Conservation (phyloP, 176 grass and related monocot genomes). For the Lolium rigidum region DNA sequence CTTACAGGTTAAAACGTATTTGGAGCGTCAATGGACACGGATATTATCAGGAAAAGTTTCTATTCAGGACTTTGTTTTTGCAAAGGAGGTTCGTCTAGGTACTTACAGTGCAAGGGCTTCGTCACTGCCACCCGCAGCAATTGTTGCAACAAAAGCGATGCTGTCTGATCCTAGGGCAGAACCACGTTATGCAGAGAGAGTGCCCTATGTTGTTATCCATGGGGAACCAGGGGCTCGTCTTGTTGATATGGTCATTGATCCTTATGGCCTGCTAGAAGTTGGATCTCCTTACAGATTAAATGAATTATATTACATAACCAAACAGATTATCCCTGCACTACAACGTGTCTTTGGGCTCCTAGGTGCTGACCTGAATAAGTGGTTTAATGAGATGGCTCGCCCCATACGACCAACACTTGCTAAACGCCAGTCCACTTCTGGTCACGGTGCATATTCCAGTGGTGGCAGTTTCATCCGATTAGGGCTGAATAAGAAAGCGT, state of each 20-base stretch:
- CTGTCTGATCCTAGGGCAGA: conserved; percentile 76
- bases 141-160: conserved; percentile 89
- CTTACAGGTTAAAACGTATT: conserved; percentile 80
- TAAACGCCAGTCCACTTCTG: conserved; percentile 44
- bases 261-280: conserved; percentile 73
- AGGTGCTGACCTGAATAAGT: conserved; percentile 73
- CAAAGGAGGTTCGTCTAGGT: conserved; percentile 86
- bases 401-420: conserved; percentile 45
- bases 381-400: conserved; percentile 81
- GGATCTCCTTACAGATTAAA: conserved; percentile 81
- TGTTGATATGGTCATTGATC: conserved; percentile 85
- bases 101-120: conserved; percentile 72
- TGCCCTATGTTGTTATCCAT: conserved; percentile 88
- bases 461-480: conserved; percentile 43
- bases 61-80: conserved; percentile 91
- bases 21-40: conserved; percentile 81
- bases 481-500: conserved; percentile 50
- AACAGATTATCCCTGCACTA: conserved; percentile 92
- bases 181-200: conserved; percentile 78
- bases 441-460: conserved; percentile 40
- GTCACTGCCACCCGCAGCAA: conserved; percentile 86
- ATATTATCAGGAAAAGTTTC: conserved; percentile 89
- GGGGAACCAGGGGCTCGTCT: conserved; percentile 95
- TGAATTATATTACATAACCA: conserved; percentile 86
- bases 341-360: conserved; percentile 89